Percentiles rank a stretch among this genome's conserved stretches.
Conservation (phyloP, 371 early-diverging fungal genomes). For the Neoconidiobolus thromboides region DNA sequence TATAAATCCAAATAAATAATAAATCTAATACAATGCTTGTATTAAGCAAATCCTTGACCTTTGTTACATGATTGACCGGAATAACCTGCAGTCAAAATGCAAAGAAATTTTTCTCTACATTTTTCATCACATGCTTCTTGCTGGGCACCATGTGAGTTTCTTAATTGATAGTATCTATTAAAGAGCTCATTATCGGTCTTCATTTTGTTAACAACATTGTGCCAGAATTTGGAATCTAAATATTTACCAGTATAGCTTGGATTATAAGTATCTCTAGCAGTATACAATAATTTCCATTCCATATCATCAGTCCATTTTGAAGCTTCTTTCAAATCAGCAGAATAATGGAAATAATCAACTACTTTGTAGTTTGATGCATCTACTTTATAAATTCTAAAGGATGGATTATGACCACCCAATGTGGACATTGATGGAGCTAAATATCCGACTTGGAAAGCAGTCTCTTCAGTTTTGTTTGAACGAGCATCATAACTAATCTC, state of each 20-base stretch:
- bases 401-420: conserved; percentile 7
- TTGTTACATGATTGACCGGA: neutral
- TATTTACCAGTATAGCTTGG: neutral
- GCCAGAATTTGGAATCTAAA: neutral
- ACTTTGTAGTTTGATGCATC: conserved; percentile 6
- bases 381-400: conserved; percentile 8
- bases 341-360: conserved; percentile 9
- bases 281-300: conserved; percentile 8
- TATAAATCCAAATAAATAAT: too few relatives aligned
- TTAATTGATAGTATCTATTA: neutral
- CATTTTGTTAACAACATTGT: neutral
- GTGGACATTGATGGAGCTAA: conserved; percentile 9
- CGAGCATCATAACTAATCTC: conserved; percentile 3
- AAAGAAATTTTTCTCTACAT: neutral
- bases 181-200: neutral
- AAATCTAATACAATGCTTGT: too few relatives aligned
- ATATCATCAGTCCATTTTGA: neutral
- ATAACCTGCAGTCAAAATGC: neutral
- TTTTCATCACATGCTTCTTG: neutral
- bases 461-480: neutral
- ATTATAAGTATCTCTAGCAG: conserved; percentile 5
- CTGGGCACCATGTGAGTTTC: neutral
- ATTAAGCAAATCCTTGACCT: too few relatives aligned
- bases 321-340: conserved; percentile 3
- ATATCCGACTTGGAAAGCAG: conserved; percentile 6